Evolutionary conservation across 257 asterid species (phyloP).

Genomic region (Solanum virginianum): DNA sequence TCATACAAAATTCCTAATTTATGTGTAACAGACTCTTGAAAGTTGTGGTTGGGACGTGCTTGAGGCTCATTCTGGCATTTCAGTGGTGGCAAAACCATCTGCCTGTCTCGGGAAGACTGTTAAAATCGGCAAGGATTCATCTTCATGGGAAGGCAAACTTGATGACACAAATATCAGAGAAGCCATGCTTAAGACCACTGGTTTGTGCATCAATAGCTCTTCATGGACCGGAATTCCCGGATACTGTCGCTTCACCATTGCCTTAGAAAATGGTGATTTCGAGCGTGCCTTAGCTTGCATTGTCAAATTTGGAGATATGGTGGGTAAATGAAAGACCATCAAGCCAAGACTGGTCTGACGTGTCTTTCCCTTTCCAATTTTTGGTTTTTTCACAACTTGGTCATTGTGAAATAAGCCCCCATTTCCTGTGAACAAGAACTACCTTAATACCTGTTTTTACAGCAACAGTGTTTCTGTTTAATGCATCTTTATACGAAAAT

Average conservation of each 20-base stretch:
- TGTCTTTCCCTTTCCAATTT: background rate
- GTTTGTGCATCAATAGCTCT: slow-evolving; percentile 84
- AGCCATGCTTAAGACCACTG: slow-evolving; percentile 58
- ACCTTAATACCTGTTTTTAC: background rate
- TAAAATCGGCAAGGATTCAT: slow-evolving; percentile 17
- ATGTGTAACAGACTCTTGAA: slow-evolving; percentile 46
- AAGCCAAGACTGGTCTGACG: background rate
- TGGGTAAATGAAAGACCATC: slow-evolving; percentile 6
- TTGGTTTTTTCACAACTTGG: slow-evolving; percentile 22
- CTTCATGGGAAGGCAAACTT: slow-evolving; percentile 35
- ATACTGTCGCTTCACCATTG: slow-evolving; percentile 78
- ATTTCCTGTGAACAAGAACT: background rate
- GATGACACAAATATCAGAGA: slow-evolving; percentile 78
- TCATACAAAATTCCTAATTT: background rate
- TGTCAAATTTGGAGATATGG: slow-evolving; percentile 41
- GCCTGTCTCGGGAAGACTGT: slow-evolving; percentile 61
- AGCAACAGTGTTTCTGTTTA: background rate
- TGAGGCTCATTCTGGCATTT: slow-evolving; percentile 69
- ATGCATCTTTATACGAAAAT: background rate
- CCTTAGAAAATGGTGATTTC: slow-evolving; percentile 63
- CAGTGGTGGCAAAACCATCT: slow-evolving; percentile 71
- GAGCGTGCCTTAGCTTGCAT: slow-evolving; percentile 77
- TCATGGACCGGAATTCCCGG: slow-evolving; percentile 91
- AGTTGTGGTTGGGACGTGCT: slow-evolving; percentile 84
- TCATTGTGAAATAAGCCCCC: slow-evolving; percentile 23